These are phyloP conservation scores for Quercus rubra DNA, from an alignment of 306 rosid genomes.

Conservation along the genomic window DNA sequence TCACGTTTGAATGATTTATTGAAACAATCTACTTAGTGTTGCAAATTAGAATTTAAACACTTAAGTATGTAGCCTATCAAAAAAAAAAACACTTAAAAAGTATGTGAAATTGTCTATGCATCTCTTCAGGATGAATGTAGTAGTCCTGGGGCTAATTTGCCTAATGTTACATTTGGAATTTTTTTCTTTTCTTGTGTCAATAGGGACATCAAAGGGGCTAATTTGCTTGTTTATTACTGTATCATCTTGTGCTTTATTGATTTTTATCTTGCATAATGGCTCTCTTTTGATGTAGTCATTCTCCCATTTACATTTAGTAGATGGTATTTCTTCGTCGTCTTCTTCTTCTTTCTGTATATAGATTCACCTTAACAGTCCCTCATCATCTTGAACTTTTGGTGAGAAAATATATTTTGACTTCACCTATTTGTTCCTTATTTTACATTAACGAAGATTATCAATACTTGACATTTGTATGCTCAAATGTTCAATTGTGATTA, in stretches of 20 bases:
- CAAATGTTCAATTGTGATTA: neutral
- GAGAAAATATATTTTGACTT: neutral
- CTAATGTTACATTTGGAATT: neutral
- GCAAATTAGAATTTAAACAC: neutral
- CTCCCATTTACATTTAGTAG: neutral
- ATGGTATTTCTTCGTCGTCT: neutral
- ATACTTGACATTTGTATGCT: neutral
- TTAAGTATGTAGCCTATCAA: neutral
- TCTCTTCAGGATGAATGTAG: conserved; percentile 5
- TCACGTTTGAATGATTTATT: conserved; percentile 2
- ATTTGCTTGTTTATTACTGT: conserved; percentile 58
- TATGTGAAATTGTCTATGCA: conserved; percentile 7
- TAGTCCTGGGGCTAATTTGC: neutral
- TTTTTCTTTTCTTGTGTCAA: conserved; percentile 2
- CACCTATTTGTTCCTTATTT: neutral
- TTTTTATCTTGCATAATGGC: neutral
- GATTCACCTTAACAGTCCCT: conserved; percentile 8
- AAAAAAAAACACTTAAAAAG: neutral
- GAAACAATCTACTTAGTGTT: neutral
- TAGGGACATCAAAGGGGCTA: conserved; percentile 98
- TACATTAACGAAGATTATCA: neutral
- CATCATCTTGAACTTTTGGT: too few relatives aligned
- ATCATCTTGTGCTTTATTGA: neutral
- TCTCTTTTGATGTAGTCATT: neutral
- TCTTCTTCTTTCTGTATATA: neutral